phyloP scores from a whole-genome alignment of 495 filamentous ascomycete genomes.

The Lasiosphaeris hirsuta region DNA sequence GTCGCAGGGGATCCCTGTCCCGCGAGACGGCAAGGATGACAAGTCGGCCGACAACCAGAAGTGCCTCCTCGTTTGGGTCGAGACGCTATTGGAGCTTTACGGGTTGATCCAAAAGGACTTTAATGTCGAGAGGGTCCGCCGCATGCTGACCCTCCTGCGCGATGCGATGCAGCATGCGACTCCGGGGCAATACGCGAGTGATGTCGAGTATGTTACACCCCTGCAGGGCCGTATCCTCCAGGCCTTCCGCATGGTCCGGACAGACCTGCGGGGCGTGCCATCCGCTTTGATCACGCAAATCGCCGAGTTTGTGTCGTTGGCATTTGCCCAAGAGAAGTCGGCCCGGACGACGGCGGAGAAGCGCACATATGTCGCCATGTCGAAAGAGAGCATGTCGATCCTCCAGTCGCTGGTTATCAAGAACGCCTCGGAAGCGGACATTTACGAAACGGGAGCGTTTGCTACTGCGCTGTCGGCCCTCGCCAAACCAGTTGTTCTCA shows the following conservation, averaged over 20 bases:
- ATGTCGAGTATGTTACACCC: slow-evolving; percentile 78
- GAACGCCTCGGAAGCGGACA: slow-evolving; percentile 59
- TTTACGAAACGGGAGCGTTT: slow-evolving; percentile 64
- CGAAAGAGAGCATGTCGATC: slow-evolving; percentile 69
- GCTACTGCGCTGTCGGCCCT: slow-evolving; percentile 60
- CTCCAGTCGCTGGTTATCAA: slow-evolving; percentile 60
- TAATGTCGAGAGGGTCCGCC: slow-evolving; percentile 54
- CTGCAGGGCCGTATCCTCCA: slow-evolving; percentile 74
- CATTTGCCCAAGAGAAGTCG: slow-evolving; percentile 47
- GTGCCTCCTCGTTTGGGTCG: slow-evolving; percentile 73
- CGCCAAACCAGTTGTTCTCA: slow-evolving; percentile 62
- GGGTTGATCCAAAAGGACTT: slow-evolving; percentile 67
- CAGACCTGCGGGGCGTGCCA: slow-evolving; percentile 63
- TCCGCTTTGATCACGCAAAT: slow-evolving; percentile 64
- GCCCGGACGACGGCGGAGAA: slow-evolving; percentile 37
- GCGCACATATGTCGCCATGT: slow-evolving; percentile 82
- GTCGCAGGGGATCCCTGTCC: slow-evolving; percentile 58
- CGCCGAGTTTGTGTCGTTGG: slow-evolving; percentile 65
- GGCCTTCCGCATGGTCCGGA: slow-evolving; percentile 66
- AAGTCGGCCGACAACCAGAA: slow-evolving; percentile 65
- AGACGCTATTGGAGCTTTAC: slow-evolving; percentile 74
- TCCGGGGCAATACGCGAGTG: slow-evolving; percentile 71
- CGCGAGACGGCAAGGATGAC: slow-evolving; percentile 40
- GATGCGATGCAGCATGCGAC: slow-evolving; percentile 57
- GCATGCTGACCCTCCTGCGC: slow-evolving; percentile 60